phyloP scores from a whole-genome alignment of 768 basidiomycete species.

The Cystobasidiopsis lactophilus region DNA sequence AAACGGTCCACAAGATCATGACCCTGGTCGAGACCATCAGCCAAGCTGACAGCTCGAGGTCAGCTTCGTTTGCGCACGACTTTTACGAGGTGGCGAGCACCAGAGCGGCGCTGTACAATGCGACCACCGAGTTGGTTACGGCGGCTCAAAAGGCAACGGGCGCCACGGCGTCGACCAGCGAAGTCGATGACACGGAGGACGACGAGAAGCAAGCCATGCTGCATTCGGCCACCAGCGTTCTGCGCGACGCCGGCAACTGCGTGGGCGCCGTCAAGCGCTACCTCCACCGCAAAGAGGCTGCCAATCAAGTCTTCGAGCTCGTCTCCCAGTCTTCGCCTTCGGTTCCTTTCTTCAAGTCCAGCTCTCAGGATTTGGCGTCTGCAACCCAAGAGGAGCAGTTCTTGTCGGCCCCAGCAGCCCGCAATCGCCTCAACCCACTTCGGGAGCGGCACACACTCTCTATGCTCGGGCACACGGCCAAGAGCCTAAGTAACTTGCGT shows the following conservation, averaged over 20 bases:
- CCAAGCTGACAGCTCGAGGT: conserved; percentile 43
- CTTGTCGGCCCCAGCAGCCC: neutral
- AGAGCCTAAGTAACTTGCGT: conserved; percentile 21
- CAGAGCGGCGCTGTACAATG: conserved; percentile 61
- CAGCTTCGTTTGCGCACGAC: conserved; percentile 23
- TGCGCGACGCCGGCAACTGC: conserved; percentile 74
- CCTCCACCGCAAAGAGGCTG: conserved; percentile 22
- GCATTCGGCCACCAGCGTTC: conserved; percentile 63
- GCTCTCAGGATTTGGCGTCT: neutral
- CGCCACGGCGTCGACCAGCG: neutral
- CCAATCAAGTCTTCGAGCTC: conserved; percentile 5
- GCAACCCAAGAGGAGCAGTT: neutral
- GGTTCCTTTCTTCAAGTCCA: neutral
- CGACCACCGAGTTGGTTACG: conserved; percentile 67
- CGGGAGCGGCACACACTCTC: conserved; percentile 23
- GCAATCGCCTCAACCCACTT: neutral
- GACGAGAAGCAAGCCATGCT: conserved; percentile 56
- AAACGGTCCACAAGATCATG: conserved; percentile 74
- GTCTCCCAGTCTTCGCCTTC: neutral
- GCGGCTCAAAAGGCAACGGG: conserved; percentile 57
- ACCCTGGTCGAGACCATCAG: conserved; percentile 76
- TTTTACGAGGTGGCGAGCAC: conserved; percentile 42
- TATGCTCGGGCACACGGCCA: conserved; percentile 24
- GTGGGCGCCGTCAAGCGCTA: conserved; percentile 66
- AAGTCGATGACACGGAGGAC: conserved; percentile 35